A percentile compares a stretch with the other conserved stretches of the same genome.
Conservation (phyloP, 1,139 yeast species). For the Meyerozyma elateridarum region DNA sequence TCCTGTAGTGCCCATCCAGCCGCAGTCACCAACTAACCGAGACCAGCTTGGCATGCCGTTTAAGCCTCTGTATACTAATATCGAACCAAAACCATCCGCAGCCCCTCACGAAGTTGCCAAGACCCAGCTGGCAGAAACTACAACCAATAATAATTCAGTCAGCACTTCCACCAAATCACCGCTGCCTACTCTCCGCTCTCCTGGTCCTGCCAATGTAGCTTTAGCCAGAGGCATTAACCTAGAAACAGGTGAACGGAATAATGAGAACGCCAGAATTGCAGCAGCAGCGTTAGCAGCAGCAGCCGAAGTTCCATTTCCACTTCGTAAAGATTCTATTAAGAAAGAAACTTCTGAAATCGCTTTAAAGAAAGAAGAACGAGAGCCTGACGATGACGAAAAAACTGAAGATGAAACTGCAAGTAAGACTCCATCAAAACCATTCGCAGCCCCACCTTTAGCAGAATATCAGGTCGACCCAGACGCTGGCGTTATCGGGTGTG, state of each 20-base stretch:
- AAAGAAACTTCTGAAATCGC: neutral
- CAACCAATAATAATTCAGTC: too few relatives aligned
- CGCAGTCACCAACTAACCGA: neutral
- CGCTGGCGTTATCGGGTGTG: constrained; percentile 82
- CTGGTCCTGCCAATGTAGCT: constrained; percentile 49
- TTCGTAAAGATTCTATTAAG: constrained; percentile 13
- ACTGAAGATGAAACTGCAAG: constrained; percentile 15
- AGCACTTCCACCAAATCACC: neutral
- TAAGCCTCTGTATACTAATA: constrained; percentile 3
- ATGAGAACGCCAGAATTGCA: constrained; percentile 54
- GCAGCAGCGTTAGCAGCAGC: constrained; percentile 74
- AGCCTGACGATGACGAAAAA: constrained; percentile 14
- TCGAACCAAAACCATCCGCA: constrained; percentile 10
- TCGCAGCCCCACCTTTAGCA: constrained; percentile 27
- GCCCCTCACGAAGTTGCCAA: neutral
- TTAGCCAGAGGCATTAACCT: constrained; percentile 39
- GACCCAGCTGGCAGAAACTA: neutral
- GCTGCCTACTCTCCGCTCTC: constrained; percentile 19
- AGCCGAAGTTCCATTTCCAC: constrained; percentile 60
- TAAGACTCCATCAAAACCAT: neutral
- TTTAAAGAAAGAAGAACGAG: constrained; percentile 5
- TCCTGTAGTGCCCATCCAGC: too few relatives aligned
- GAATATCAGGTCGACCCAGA: constrained; percentile 69
- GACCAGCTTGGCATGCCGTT: neutral
- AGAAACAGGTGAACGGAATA: constrained; percentile 32